phyloP scores from a whole-genome alignment of 768 basidiomycete genomes.

The Leccinellum rugosiceps region DNA sequence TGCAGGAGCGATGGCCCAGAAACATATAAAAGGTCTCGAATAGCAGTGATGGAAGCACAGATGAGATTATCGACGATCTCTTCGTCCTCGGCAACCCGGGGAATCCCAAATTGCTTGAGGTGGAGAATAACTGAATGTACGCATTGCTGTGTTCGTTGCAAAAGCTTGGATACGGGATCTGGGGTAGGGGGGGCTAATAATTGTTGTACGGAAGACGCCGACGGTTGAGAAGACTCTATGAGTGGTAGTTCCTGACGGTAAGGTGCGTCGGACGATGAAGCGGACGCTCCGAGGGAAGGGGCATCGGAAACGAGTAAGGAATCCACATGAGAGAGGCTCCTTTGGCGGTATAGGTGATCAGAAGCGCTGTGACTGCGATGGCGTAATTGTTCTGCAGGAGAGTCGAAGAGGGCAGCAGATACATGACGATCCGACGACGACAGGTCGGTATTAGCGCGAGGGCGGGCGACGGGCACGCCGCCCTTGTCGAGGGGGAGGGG shows the following conservation, averaged over 20 bases:
- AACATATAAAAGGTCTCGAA: slow-evolving; percentile 70
- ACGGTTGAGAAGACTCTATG: neutral
- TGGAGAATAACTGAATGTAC: slow-evolving; percentile 62
- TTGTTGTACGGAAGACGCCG: slow-evolving; percentile 38
- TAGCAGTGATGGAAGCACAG: slow-evolving; percentile 53
- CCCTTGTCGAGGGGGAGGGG: slow-evolving; percentile 1
- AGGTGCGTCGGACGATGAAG: slow-evolving; percentile 3
- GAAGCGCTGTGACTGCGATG: slow-evolving; percentile 17
- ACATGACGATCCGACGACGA: slow-evolving; percentile 2
- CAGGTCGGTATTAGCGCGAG: slow-evolving; percentile 28
- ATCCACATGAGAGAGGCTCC: neutral
- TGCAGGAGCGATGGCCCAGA: slow-evolving; percentile 56
- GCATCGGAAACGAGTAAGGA: neutral
- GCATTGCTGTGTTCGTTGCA: slow-evolving; percentile 49
- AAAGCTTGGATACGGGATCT: slow-evolving; percentile 57
- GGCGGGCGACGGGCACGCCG: slow-evolving; percentile 5
- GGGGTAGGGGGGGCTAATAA: slow-evolving; percentile 51
- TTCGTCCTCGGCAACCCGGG: slow-evolving; percentile 51
- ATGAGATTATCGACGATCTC: slow-evolving; percentile 59
- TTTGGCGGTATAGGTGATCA: slow-evolving; percentile 1
- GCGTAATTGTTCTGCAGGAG: slow-evolving; percentile 12
- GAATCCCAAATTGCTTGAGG: slow-evolving; percentile 46
- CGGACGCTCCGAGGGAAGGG: slow-evolving; percentile 6
- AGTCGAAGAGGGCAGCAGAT: slow-evolving; percentile 6
- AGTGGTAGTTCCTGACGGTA: neutral